A percentile compares a stretch with the other conserved stretches of the same genome.
Conservation (phyloP, 345 rosid genomes). For the Hirschfeldia incana region DNA sequence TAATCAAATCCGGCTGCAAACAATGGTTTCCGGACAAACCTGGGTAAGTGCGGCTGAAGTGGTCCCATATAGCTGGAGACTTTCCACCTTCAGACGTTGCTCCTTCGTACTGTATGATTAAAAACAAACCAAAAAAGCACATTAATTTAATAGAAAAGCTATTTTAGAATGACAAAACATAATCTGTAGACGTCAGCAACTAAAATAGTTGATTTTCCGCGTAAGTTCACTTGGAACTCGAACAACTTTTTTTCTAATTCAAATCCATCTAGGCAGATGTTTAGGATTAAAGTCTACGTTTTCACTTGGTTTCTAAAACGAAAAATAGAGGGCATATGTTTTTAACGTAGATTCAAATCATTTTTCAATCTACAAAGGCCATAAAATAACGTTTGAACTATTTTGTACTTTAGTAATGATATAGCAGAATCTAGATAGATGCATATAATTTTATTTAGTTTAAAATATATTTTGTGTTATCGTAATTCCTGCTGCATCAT, state of each 20-base stretch:
- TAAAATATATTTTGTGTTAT: too few relatives aligned
- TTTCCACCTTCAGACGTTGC: constrained; percentile 41
- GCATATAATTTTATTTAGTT: too few relatives aligned
- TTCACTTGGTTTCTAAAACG: not conserved
- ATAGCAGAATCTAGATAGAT: too few relatives aligned
- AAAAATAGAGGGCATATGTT: not conserved
- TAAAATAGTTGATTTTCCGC: not conserved
- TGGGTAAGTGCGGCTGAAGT: constrained; percentile 41
- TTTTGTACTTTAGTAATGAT: too few relatives aligned
- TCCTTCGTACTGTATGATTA: constrained; percentile 40
- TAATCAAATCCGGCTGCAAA: not conserved
- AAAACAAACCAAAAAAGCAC: not conserved
- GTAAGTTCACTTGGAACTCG: not conserved
- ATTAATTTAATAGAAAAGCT: constrained; percentile 1
- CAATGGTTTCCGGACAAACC: constrained; percentile 14
- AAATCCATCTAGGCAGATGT: not conserved
- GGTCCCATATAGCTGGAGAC: constrained; percentile 42
- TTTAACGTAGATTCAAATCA: not conserved
- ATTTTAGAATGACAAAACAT: constrained; percentile 1
- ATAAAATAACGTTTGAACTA: too few relatives aligned
- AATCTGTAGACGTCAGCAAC: not conserved
- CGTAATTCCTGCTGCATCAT: too few relatives aligned
- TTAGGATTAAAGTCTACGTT: not conserved
- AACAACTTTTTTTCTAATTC: not conserved
- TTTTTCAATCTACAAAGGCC: too few relatives aligned